Percentiles rank a stretch among this genome's conserved stretches.
phyloP scores from a whole-genome alignment of 1,284 basidiomycete species.

The Stygiomarasmius scandens region DNA sequence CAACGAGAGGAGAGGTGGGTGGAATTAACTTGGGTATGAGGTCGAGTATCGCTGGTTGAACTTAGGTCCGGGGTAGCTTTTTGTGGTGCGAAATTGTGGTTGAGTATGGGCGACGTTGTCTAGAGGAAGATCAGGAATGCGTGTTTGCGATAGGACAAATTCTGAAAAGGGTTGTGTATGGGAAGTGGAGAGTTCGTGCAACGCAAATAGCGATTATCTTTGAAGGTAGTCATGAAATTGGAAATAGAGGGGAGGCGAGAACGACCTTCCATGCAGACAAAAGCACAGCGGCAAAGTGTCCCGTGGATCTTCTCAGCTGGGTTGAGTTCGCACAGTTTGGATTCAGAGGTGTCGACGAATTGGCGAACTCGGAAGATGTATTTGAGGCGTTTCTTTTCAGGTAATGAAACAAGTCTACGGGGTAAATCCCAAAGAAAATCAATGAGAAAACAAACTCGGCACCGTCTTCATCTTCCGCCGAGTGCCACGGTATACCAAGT shows the following conservation, averaged over 20 bases:
- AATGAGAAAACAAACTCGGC: constrained; percentile 12
- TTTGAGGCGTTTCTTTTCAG: constrained; percentile 14
- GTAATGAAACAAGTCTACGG: constrained; percentile 10
- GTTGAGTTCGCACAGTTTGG: background rate
- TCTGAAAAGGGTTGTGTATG: no score
- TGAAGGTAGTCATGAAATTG: constrained; percentile 21
- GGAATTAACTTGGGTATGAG: background rate
- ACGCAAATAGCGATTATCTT: constrained; percentile 2
- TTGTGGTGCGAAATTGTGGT: no score
- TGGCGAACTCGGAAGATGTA: background rate
- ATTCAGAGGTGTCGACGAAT: background rate
- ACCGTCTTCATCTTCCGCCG: constrained; percentile 7
- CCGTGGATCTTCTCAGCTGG: constrained; percentile 18
- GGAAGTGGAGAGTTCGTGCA: no score
- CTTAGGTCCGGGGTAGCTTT: no score
- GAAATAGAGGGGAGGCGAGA: constrained; percentile 20
- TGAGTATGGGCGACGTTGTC: no score
- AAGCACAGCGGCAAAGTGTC: constrained; percentile 29
- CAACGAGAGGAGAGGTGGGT: background rate
- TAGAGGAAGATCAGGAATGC: no score
- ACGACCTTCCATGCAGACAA: constrained; percentile 25
- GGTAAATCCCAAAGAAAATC: constrained; percentile 20
- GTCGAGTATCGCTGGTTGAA: background rate
- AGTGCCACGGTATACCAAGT: constrained; percentile 14
- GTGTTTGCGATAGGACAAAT: no score